Evolutionary conservation across 257 asterid genomes (phyloP).

Genomic region (Jaltomata sinuosa): DNA sequence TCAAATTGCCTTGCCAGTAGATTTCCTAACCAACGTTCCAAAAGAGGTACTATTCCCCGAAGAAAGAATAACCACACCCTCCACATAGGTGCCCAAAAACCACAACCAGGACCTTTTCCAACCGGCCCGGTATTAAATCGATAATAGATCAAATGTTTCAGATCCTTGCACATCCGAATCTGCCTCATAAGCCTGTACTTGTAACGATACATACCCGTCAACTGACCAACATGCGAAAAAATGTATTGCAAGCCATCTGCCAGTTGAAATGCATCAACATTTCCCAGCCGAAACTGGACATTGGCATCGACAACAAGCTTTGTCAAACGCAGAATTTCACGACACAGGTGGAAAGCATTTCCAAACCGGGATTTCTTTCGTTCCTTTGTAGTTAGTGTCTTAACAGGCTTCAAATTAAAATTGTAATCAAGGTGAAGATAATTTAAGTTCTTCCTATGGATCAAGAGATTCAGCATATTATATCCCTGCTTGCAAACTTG

Average conservation of each 20-base stretch:
- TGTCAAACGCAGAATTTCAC: slow-evolving; percentile 92
- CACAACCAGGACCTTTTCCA: slow-evolving; percentile 99
- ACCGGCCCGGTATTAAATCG: slow-evolving; percentile 99
- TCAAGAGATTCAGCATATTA: slow-evolving; percentile 89
- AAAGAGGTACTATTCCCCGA: slow-evolving; percentile 96
- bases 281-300: slow-evolving; percentile 96
- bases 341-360: slow-evolving; percentile 98
- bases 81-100: slow-evolving; percentile 99
- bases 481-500: slow-evolving; percentile 99
- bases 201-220: slow-evolving; percentile 97
- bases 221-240: slow-evolving; percentile 96
- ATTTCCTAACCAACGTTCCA: slow-evolving; percentile 98
- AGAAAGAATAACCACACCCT: slow-evolving; percentile 99
- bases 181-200: slow-evolving; percentile 99
- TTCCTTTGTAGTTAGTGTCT: slow-evolving; percentile 96
- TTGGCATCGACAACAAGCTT: slow-evolving; percentile 98
- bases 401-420: slow-evolving; percentile 95
- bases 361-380: slow-evolving; percentile 97
- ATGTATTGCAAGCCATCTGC: slow-evolving; percentile 98
- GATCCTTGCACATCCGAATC: slow-evolving; percentile 97
- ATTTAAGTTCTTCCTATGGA: slow-evolving; percentile 90
- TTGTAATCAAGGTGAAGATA: slow-evolving; percentile 94
- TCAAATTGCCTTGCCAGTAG: slow-evolving; percentile 95
- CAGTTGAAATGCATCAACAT: slow-evolving; percentile 97
- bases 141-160: slow-evolving; percentile 94